phyloP scores from a whole-genome alignment of 345 rosid genomes.

The Camelina sativa region DNA sequence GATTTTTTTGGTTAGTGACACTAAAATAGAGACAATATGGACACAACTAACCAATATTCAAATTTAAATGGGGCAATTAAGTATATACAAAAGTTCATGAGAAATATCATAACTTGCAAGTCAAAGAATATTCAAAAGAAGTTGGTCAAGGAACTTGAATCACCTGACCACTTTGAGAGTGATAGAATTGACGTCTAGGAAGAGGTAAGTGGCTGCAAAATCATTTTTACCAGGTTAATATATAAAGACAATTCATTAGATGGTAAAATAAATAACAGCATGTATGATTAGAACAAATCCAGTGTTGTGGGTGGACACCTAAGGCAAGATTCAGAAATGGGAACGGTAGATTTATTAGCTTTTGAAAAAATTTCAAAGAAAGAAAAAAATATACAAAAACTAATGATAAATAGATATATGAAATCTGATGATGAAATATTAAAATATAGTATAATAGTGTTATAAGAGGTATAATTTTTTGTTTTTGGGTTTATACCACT shows the following conservation, averaged over 20 bases:
- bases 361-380: background rate
- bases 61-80: background rate
- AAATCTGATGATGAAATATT: too few relatives aligned
- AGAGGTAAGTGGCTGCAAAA: background rate
- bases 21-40: too few relatives aligned
- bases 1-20: conserved; percentile 25
- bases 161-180: background rate
- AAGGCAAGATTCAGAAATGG: background rate
- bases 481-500: too few relatives aligned
- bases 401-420: too few relatives aligned
- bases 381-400: background rate
- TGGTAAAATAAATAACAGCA: too few relatives aligned
- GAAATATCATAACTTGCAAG: background rate
- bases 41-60: too few relatives aligned
- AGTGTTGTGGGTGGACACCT: background rate
- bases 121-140: conserved; percentile 1
- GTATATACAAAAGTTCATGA: too few relatives aligned
- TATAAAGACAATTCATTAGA: too few relatives aligned
- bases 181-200: conserved; percentile 12
- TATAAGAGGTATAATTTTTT: too few relatives aligned
- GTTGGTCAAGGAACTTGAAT: conserved; percentile 2
- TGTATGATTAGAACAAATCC: background rate
- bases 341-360: background rate
- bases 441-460: too few relatives aligned
- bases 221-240: background rate